Evolutionary conservation across 305 asterid genomes (phyloP).

Genomic region (Caryopteris hybrid): DNA sequence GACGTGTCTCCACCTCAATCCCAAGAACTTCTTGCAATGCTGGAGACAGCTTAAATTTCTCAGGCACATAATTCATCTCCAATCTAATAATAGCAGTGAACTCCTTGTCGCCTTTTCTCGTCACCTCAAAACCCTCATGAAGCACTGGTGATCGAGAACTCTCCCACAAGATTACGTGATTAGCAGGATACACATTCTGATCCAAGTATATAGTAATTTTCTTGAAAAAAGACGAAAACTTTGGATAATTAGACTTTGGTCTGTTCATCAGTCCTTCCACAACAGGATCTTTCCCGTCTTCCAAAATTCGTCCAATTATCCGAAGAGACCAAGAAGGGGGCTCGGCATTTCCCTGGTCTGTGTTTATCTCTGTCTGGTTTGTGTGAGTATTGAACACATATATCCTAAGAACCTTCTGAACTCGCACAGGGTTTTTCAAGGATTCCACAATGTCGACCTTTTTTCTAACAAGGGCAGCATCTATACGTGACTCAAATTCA

Average conservation of each 20-base stretch:
- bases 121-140: slow-evolving; percentile 89
- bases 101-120: slow-evolving; percentile 85
- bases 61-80: slow-evolving; percentile 80
- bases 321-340: slow-evolving; percentile 83
- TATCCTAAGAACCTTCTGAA: slow-evolving; percentile 45
- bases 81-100: slow-evolving; percentile 78
- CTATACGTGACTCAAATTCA: slow-evolving; percentile 69
- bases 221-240: slow-evolving; percentile 77
- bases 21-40: slow-evolving; percentile 80
- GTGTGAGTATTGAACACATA: slow-evolving; percentile 69
- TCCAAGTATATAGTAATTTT: slow-evolving; percentile 87
- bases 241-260: slow-evolving; percentile 38
- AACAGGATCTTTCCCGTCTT: slow-evolving; percentile 51
- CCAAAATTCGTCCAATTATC: slow-evolving; percentile 70
- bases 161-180: slow-evolving; percentile 89
- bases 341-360: slow-evolving; percentile 35
- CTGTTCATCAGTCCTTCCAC: slow-evolving; percentile 25
- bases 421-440: slow-evolving; percentile 24
- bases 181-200: slow-evolving; percentile 72
- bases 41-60: slow-evolving; percentile 69
- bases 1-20: slow-evolving; percentile 78
- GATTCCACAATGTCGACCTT: slow-evolving; percentile 48
- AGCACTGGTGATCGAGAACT: slow-evolving; percentile 64
- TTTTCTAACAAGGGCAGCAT: slow-evolving; percentile 67
- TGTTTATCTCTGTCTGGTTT: slow-evolving; percentile 36